Percentiles rank a stretch among this genome's conserved stretches.
phyloP scores from a whole-genome alignment of 306 rosid genomes.

The Sesbania bispinosa region DNA sequence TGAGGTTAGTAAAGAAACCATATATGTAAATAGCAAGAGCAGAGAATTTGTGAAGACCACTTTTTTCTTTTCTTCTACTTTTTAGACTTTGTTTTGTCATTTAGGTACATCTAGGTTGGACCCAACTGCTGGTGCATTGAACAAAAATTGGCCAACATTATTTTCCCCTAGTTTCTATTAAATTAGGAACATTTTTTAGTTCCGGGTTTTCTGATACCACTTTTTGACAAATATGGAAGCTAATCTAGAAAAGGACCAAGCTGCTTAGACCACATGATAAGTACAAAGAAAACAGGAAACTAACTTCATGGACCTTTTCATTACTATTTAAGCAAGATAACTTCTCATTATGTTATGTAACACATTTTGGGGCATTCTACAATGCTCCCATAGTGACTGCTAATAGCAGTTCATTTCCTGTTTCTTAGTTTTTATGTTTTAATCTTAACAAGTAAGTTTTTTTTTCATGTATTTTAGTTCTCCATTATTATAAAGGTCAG shows the following conservation, averaged over 20 bases:
- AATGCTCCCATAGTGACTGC: too few relatives aligned
- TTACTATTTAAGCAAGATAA: background rate
- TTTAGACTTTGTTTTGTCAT: conserved; percentile 34
- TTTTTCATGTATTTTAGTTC: background rate
- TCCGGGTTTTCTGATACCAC: background rate
- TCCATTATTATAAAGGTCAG: background rate
- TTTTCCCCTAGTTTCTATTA: conserved; percentile 14
- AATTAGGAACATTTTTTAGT: conserved; percentile 19
- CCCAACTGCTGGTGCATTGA: conserved; percentile 32
- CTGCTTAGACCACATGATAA: background rate
- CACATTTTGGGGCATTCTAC: background rate
- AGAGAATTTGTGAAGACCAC: conserved; percentile 32
- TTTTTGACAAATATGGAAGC: conserved; percentile 19
- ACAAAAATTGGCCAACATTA: background rate
- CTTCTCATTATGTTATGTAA: background rate
- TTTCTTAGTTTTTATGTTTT: background rate
- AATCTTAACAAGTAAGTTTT: background rate
- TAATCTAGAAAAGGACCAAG: conserved; percentile 15
- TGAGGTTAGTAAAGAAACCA: conserved; percentile 8
- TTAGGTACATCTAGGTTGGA: conserved; percentile 30
- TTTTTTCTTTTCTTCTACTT: conserved; percentile 14
- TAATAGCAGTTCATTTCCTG: too few relatives aligned
- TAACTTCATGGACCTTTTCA: background rate
- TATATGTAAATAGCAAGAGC: conserved; percentile 9
- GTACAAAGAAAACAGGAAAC: background rate